phyloP scores from a whole-genome alignment of 1,139 yeast species.

The Geotrichum candidum region DNA sequence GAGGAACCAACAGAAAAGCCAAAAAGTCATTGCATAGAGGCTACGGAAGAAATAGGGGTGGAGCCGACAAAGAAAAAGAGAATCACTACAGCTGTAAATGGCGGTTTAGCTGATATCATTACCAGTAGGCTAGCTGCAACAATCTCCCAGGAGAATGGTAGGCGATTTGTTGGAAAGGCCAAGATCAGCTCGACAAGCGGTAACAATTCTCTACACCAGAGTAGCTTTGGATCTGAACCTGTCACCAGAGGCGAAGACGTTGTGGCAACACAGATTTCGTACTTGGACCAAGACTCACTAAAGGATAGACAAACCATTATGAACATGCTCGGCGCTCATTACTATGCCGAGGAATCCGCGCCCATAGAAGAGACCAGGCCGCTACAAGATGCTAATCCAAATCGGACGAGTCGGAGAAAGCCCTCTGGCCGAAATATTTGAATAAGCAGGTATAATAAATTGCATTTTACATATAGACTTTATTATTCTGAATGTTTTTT shows the following conservation, averaged over 20 bases:
- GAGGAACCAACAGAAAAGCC: background rate
- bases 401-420: conserved; percentile 19
- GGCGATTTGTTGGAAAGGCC: conserved; percentile 9
- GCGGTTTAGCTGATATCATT: background rate
- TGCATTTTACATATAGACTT: background rate
- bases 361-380: background rate
- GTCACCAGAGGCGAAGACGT: background rate
- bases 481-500: background rate
- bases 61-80: background rate
- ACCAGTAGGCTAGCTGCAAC: background rate
- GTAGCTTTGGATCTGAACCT: background rate
- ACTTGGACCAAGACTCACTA: conserved; percentile 10
- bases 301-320: conserved; percentile 2
- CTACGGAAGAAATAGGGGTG: background rate
- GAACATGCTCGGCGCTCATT: background rate
- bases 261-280: conserved; percentile 10
- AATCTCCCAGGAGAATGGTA: background rate
- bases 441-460: background rate
- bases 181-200: background rate
- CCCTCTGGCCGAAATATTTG: background rate
- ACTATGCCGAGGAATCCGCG: background rate
- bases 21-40: background rate
- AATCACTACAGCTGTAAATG: background rate
- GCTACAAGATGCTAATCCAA: background rate
- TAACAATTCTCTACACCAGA: background rate